Percentiles rank a stretch among this genome's conserved stretches.
Evolutionary conservation across 257 asterid species (phyloP).

Genomic region (Solanum lignicaule): DNA sequence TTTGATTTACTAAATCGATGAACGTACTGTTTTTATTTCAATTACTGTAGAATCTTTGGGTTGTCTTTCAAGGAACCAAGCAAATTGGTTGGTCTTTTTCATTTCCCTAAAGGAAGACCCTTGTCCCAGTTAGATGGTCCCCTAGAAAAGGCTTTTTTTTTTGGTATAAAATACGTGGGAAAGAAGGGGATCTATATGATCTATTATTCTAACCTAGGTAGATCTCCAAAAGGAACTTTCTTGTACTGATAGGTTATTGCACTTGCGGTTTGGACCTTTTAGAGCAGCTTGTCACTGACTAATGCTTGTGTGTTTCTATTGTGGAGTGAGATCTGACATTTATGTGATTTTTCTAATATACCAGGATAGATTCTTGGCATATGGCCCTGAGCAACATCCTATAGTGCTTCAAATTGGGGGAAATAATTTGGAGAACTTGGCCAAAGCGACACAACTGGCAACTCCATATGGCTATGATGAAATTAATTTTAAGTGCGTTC

Average conservation of each 20-base stretch:
- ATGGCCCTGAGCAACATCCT: constrained; percentile 89
- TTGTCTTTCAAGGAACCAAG: background rate
- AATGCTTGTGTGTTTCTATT: background rate
- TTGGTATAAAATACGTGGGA: background rate
- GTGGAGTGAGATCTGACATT: background rate
- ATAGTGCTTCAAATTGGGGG: constrained; percentile 96
- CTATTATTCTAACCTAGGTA: background rate
- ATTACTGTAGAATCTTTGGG: background rate
- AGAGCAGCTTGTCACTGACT: background rate
- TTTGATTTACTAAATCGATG: background rate
- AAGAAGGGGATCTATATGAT: background rate
- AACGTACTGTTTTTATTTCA: background rate
- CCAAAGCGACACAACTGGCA: constrained; percentile 84
- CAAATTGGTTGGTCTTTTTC: background rate
- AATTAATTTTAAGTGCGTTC: constrained; percentile 81
- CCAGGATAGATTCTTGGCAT: constrained; percentile 87
- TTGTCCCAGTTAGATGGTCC: background rate
- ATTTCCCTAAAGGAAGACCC: background rate
- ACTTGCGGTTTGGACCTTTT: background rate
- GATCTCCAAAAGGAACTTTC: background rate
- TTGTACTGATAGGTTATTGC: background rate
- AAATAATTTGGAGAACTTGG: constrained; percentile 74
- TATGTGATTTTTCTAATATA: constrained; percentile 13
- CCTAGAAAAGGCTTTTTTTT: background rate
- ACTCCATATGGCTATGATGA: constrained; percentile 84